phyloP scores from a whole-genome alignment of 1,284 basidiomycete genomes.

The Cryptococcus sp. region DNA sequence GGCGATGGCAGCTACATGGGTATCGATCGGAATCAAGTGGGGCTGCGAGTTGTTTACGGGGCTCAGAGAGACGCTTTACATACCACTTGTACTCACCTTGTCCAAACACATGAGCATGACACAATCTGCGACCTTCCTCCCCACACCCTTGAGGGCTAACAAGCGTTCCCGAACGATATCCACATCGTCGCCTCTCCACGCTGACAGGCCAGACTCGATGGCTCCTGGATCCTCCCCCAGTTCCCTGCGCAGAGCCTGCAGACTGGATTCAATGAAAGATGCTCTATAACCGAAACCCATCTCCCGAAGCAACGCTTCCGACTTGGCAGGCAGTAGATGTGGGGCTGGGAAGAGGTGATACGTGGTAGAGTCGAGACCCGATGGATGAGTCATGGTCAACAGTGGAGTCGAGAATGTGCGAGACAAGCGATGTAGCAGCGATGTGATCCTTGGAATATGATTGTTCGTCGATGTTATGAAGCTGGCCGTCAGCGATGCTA shows the following conservation, averaged over 20 bases:
- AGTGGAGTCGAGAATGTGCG: conserved; percentile 69
- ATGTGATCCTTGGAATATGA: conserved; percentile 87
- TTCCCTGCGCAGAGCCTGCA: conserved; percentile 64
- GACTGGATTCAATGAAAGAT: conserved; percentile 80
- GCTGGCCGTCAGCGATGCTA: conserved; percentile 54
- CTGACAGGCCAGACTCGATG: conserved; percentile 29
- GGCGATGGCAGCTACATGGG: conserved; percentile 86
- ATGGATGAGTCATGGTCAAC: conserved; percentile 42
- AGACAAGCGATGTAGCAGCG: conserved; percentile 74
- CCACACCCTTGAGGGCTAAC: conserved; percentile 82
- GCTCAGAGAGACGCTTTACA: not conserved
- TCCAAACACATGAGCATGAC: conserved; percentile 92
- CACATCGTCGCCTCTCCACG: conserved; percentile 25
- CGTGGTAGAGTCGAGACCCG: conserved; percentile 28
- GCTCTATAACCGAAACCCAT: conserved; percentile 97
- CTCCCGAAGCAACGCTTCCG: conserved; percentile 67
- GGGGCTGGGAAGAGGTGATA: conserved; percentile 86
- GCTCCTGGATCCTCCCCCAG: conserved; percentile 55
- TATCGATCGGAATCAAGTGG: conserved; percentile 87
- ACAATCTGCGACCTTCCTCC: conserved; percentile 95
- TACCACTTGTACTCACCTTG: conserved; percentile 61
- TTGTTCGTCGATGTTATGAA: conserved; percentile 99
- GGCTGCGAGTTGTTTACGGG: conserved; percentile 55
- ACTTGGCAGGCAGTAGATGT: conserved; percentile 65
- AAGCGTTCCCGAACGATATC: conserved; percentile 63